Conservation (phyloP, 73 alveolate species). For the Tetrahymena malaccensis region DNA sequence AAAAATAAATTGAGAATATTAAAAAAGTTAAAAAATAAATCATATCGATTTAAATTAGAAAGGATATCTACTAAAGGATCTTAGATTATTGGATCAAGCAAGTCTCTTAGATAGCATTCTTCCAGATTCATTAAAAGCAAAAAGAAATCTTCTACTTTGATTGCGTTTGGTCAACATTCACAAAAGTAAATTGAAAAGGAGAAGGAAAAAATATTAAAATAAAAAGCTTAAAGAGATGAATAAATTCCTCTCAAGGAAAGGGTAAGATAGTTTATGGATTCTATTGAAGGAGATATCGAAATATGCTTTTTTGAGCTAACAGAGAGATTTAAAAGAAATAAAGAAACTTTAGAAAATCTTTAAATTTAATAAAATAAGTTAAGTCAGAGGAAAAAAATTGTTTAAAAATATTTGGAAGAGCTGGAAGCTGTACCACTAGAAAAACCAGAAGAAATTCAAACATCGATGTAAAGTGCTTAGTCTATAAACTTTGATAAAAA, state of each 20-base stretch:
- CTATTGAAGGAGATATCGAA: neutral
- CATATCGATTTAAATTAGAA: neutral
- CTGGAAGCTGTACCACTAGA: neutral
- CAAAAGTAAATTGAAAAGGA: neutral
- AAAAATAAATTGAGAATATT: neutral
- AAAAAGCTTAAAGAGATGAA: neutral
- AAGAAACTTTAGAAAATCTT: neutral
- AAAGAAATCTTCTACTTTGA: neutral
- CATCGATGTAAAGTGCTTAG: neutral
- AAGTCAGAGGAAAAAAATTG: neutral
- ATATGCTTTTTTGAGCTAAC: neutral
- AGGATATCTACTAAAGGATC: neutral
- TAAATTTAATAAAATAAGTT: neutral
- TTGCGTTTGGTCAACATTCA: neutral
- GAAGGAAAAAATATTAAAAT: neutral
- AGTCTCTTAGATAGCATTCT: neutral
- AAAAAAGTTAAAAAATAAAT: neutral
- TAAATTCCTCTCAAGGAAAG: neutral
- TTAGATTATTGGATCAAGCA: neutral
- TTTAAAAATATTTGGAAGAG: neutral
- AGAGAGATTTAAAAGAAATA: neutral
- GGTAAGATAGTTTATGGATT: neutral
- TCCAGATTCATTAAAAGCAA: neutral
- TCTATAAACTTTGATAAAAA: neutral
- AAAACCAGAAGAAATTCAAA: neutral